These are phyloP conservation scores for Hericium rajendrae DNA, from an alignment of 768 basidiomycete genomes.

Conservation along the genomic window DNA sequence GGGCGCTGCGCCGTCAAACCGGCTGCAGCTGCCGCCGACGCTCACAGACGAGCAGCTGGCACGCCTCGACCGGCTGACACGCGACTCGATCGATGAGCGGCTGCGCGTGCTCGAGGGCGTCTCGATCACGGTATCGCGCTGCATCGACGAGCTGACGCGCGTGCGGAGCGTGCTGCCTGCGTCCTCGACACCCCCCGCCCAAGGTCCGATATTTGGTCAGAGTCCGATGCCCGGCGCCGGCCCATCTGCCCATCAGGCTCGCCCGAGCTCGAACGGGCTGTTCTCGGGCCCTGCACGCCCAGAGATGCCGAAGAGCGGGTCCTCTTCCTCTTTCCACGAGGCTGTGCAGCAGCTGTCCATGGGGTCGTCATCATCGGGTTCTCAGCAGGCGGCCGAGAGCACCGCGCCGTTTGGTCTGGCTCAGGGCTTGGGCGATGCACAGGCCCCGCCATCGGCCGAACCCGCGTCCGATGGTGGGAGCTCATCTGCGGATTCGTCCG, in stretches of 20 bases:
- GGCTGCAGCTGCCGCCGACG: conserved; percentile 33
- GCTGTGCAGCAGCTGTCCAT: too few species aligned
- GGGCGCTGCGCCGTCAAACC: neutral
- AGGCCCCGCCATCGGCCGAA: too few species aligned
- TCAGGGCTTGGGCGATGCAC: too few species aligned
- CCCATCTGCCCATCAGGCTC: neutral
- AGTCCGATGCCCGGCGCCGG: neutral
- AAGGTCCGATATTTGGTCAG: neutral
- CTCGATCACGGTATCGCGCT: conserved; percentile 59
- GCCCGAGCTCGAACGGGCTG: too few species aligned
- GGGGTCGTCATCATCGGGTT: too few species aligned
- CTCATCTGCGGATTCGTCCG: too few species aligned
- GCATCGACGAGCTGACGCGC: conserved; percentile 71
- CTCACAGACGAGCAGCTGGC: conserved; percentile 56
- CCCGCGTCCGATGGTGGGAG: too few species aligned
- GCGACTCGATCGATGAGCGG: conserved; percentile 80
- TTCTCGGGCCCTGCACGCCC: too few species aligned
- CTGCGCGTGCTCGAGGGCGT: conserved; percentile 71
- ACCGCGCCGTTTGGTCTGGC: too few species aligned
- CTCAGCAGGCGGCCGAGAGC: too few species aligned
- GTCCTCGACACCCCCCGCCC: conserved; percentile 5
- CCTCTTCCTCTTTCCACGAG: too few species aligned
- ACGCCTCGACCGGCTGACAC: conserved; percentile 54
- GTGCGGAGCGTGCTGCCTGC: conserved; percentile 55
- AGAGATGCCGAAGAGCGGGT: too few species aligned